Conservation (phyloP, 2,329 filamentous ascomycete genomes). For the Fusarium poae region DNA sequence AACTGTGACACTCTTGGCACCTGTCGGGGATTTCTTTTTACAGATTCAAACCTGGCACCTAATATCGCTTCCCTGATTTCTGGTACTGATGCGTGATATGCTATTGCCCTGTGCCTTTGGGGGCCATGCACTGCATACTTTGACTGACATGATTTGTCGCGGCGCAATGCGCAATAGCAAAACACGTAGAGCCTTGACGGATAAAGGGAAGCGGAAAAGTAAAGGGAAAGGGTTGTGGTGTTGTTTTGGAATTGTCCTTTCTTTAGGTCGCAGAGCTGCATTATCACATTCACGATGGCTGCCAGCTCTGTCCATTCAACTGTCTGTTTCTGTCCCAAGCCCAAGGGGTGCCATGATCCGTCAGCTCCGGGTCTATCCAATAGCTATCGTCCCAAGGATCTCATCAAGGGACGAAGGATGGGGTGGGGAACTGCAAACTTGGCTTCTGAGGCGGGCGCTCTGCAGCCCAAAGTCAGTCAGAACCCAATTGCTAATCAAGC, state of each 20-base stretch:
- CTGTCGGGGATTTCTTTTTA: conserved; percentile 26
- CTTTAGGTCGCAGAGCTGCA: conserved; percentile 14
- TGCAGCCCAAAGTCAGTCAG: conserved; percentile 40
- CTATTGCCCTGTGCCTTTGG: not conserved
- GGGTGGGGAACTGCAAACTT: conserved; percentile 25
- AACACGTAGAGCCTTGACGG: conserved; percentile 5
- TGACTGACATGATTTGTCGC: not conserved
- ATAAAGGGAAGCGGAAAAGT: conserved; percentile 13
- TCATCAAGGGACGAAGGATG: not conserved
- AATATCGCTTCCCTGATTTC: conserved; percentile 19
- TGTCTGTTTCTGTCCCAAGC: not conserved
- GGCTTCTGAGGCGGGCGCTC: conserved; percentile 36
- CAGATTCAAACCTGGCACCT: conserved; percentile 7
- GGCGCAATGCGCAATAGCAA: not conserved
- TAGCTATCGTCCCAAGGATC: conserved; percentile 3
- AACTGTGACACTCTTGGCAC: conserved; percentile 4
- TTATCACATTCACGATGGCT: conserved; percentile 16
- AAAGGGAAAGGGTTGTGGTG: conserved; percentile 10
- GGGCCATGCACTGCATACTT: conserved; percentile 6
- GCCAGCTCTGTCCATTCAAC: not conserved
- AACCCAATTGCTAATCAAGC: conserved; percentile 36
- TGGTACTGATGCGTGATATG: not conserved
- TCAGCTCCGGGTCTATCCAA: conserved; percentile 16
- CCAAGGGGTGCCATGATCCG: conserved; percentile 7
- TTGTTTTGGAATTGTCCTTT: conserved; percentile 5